A percentile compares a stretch with the other conserved stretches of the same genome.
Conservation (phyloP, 768 basidiomycete genomes). For the Pleurotus tuoliensis region DNA sequence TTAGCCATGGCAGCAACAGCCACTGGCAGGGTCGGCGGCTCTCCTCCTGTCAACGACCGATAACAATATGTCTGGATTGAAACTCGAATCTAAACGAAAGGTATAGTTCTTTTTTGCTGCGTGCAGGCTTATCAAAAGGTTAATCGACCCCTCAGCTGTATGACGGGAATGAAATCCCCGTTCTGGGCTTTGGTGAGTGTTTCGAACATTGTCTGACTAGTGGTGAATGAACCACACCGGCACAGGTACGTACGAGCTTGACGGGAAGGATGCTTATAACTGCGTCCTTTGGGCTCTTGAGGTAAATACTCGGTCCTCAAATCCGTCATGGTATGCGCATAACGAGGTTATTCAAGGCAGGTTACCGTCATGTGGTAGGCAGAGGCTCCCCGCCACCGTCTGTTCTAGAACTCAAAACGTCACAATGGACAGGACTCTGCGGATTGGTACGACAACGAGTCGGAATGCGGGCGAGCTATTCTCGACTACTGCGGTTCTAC, state of each 20-base stretch:
- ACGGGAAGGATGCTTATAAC: slow-evolving; percentile 33
- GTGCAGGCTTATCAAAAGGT: neutral
- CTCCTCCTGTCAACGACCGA: no score
- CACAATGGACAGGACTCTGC: slow-evolving; percentile 35
- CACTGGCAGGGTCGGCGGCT: neutral
- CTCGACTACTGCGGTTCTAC: slow-evolving; percentile 44
- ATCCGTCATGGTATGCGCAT: slow-evolving; percentile 10
- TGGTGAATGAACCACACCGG: neutral
- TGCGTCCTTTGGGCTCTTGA: slow-evolving; percentile 57
- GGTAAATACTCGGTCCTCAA: slow-evolving; percentile 27
- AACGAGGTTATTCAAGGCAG: slow-evolving; percentile 34
- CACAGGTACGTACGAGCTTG: slow-evolving; percentile 50
- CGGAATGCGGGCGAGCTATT: slow-evolving; percentile 59
- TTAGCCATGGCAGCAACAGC: no score
- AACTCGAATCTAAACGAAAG: neutral
- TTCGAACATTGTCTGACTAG: neutral
- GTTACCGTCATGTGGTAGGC: slow-evolving; percentile 61
- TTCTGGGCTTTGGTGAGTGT: slow-evolving; percentile 46
- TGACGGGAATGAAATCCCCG: slow-evolving; percentile 50
- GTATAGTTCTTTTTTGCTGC: neutral
- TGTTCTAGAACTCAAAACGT: no score
- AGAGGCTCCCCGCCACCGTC: neutral
- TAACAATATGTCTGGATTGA: neutral
- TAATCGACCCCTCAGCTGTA: slow-evolving; percentile 28
- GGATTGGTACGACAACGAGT: slow-evolving; percentile 64